Evolutionary conservation across 345 rosid species (phyloP), one percentile per base, ranked within the genome.

Genomic region (Camelina sativa): DNA sequence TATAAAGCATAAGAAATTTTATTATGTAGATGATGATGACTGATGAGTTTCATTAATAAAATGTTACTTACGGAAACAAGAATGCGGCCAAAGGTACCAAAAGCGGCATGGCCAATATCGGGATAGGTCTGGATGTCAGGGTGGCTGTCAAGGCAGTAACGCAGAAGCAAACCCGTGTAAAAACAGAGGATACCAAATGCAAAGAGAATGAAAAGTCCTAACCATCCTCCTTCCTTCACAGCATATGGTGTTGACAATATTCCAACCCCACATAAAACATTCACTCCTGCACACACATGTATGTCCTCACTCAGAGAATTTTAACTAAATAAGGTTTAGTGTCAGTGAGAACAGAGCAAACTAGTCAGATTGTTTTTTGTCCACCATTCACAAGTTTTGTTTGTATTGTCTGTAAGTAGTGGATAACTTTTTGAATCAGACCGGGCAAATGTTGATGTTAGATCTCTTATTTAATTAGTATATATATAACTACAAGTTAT

Each of bases 181-280:
- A 80, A 94, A 41, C 97, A 94, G 68, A 94, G 84, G 32, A 88
- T 64, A 2, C 88, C 96, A 79, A 83, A 94, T 65, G 78, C 72
- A 6, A 94, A 22, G 56, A 91, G 76, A 67, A 94, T 84, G 19
- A 82, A 8, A 9, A 94, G 87, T 5, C 97, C 92, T 1, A 80
- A 22, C 98, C 98, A 94, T 79, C 97, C 98, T 73, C 95, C 98
- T 87, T 91, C 89, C 74, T 85, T 90, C 23, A 89, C 91, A 50
- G 98, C 98, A 81, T 80, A 94, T 16, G 97, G 87, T 23, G 98
- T 94, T 1, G 98, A 94, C 41, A 94, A 85, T 61, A 94, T 86
- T 62, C 98, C 98, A 60, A 94, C 98, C 72, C 98, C 98, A 77
- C 98, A 94, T 48, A 94, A 76, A 60, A 94, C 97, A 83, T 94